phyloP scores from a whole-genome alignment of 2,329 filamentous ascomycete genomes.

The Phialophora expanda region DNA sequence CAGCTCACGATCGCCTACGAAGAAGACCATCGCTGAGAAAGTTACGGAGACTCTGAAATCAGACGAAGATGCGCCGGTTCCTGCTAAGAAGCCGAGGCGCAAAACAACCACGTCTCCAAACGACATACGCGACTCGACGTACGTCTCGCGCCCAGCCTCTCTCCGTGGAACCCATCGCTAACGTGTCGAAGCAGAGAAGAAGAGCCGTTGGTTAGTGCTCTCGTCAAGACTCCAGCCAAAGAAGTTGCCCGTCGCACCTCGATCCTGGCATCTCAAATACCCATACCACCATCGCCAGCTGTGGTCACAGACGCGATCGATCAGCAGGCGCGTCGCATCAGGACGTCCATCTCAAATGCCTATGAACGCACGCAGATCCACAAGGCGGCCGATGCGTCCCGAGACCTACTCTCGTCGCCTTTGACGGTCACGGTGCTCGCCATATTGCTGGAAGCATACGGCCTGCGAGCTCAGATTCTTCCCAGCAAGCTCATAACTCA shows the following conservation, averaged over 20 bases:
- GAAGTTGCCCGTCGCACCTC: slow-evolving; percentile 46
- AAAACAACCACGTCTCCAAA: slow-evolving; percentile 40
- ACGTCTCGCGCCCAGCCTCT: slow-evolving; percentile 41
- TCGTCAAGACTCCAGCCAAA: slow-evolving; percentile 46
- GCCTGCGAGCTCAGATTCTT: slow-evolving; percentile 72
- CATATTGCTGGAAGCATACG: slow-evolving; percentile 70
- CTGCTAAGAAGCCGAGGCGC: slow-evolving; percentile 41
- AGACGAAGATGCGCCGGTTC: slow-evolving; percentile 46
- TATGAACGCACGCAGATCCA: slow-evolving; percentile 64
- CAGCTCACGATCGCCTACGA: slow-evolving; percentile 63
- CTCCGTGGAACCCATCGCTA: slow-evolving; percentile 35
- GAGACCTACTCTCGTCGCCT: slow-evolving; percentile 74
- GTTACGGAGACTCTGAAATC: slow-evolving; percentile 49
- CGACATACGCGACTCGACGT: slow-evolving; percentile 40
- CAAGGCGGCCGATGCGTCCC: slow-evolving; percentile 68
- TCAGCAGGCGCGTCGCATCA: slow-evolving; percentile 58
- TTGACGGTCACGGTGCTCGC: slow-evolving; percentile 72
- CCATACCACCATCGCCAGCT: slow-evolving; percentile 80
- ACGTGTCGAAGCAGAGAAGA: slow-evolving; percentile 31
- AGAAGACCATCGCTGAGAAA: slow-evolving; percentile 48
- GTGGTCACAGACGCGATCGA: slow-evolving; percentile 78
- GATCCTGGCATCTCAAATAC: slow-evolving; percentile 62
- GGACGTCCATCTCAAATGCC: slow-evolving; percentile 71
- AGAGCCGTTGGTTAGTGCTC: slow-evolving; percentile 28
- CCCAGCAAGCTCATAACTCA: slow-evolving; percentile 72